phyloP scores from a whole-genome alignment of 2,329 filamentous ascomycete species.

The Clonostachys rosea region DNA sequence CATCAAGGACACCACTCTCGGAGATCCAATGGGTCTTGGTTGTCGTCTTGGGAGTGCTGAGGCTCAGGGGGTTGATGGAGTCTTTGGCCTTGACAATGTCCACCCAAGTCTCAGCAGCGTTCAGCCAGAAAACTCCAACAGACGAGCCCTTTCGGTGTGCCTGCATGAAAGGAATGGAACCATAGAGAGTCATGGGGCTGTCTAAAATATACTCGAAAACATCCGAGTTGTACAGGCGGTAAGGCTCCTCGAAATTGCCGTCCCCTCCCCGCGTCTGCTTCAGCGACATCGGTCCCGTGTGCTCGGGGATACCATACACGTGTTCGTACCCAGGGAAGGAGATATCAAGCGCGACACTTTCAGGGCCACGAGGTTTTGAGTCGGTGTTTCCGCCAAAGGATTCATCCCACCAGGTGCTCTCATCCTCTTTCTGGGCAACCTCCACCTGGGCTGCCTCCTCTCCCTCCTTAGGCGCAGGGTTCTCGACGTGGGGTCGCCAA shows the following conservation, averaged over 20 bases:
- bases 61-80: slow-evolving; percentile 69
- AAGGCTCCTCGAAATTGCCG: slow-evolving; percentile 82
- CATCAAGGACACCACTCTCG: slow-evolving; percentile 81
- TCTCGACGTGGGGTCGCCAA: slow-evolving; percentile 84
- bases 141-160: slow-evolving; percentile 91
- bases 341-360: slow-evolving; percentile 88
- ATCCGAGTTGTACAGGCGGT: slow-evolving; percentile 92
- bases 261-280: slow-evolving; percentile 87
- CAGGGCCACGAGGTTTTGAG: slow-evolving; percentile 88
- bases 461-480: slow-evolving; percentile 50
- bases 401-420: slow-evolving; percentile 98
- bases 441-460: slow-evolving; percentile 32
- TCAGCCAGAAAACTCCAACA: slow-evolving; percentile 96
- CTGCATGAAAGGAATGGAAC: slow-evolving; percentile 97
- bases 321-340: slow-evolving; percentile 88
- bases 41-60: slow-evolving; percentile 67
- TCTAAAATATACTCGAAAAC: slow-evolving; percentile 98
- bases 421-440: slow-evolving; percentile 46
- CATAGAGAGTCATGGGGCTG: slow-evolving; percentile 97
- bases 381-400: slow-evolving; percentile 93
- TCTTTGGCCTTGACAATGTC: slow-evolving; percentile 82
- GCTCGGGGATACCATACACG: slow-evolving; percentile 91
- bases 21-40: slow-evolving; percentile 97
- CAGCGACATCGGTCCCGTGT: slow-evolving; percentile 81
- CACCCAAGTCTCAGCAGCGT: slow-evolving; percentile 95